Conservation (phyloP, 495 filamentous ascomycete species). For the Margaritispora aquatica region DNA sequence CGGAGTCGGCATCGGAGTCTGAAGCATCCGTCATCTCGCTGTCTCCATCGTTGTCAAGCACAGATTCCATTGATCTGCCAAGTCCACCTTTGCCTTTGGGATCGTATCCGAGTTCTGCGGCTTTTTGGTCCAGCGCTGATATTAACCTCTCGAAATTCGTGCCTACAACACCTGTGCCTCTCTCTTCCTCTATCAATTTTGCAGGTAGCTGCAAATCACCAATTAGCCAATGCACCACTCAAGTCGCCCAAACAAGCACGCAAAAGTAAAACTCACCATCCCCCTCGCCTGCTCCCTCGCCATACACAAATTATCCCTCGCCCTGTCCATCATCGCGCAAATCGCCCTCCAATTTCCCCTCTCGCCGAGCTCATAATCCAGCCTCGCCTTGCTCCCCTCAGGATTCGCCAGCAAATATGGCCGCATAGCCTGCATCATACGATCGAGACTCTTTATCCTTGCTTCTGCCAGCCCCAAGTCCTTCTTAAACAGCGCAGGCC, state of each 20-base stretch:
- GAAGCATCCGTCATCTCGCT: not conserved
- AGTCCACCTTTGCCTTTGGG: conserved; percentile 3
- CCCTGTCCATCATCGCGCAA: conserved; percentile 16
- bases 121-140: conserved; percentile 2
- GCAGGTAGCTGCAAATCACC: conserved; percentile 4
- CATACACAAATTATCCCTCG: not conserved
- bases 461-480: conserved; percentile 14
- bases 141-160: conserved; percentile 4
- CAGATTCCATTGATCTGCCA: not conserved
- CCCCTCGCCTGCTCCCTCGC: conserved; percentile 6
- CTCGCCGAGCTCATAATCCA: conserved; percentile 15
- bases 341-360: conserved; percentile 16
- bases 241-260: not conserved
- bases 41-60: conserved; percentile 4
- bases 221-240: not conserved
- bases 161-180: conserved; percentile 12
- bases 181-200: conserved; percentile 8
- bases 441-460: conserved; percentile 14
- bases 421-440: conserved; percentile 13
- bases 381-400: conserved; percentile 5
- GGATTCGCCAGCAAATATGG: conserved; percentile 5
- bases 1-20: not conserved
- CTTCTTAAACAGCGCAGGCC: conserved; percentile 19
- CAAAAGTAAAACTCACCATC: conserved; percentile 12
- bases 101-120: conserved; percentile 3